phyloP scores from a whole-genome alignment of 176 grass and related monocot genomes.

The Luzula sylvatica region DNA sequence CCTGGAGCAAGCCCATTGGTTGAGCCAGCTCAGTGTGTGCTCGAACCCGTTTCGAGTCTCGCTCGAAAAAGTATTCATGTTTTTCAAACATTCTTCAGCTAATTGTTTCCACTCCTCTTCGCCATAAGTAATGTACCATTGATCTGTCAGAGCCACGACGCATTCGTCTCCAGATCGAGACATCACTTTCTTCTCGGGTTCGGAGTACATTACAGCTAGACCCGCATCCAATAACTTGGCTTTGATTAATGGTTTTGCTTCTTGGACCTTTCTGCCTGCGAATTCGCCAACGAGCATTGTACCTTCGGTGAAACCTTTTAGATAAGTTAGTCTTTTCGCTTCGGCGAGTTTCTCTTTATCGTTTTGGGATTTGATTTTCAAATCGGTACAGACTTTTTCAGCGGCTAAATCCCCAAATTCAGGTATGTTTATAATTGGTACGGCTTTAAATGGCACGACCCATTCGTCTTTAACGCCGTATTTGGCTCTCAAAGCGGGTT shows the following conservation, averaged over 20 bases:
- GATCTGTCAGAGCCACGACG: constrained; percentile 66
- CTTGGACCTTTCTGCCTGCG: constrained; percentile 48
- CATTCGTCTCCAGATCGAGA: constrained; percentile 80
- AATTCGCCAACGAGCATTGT: constrained; percentile 68
- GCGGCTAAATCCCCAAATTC: constrained; percentile 63
- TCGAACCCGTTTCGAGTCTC: constrained; percentile 58
- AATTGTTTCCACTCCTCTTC: constrained; percentile 59
- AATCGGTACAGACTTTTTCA: constrained; percentile 49
- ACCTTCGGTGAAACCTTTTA: constrained; percentile 74
- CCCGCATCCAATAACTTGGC: constrained; percentile 48
- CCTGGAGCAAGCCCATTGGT: constrained; percentile 66
- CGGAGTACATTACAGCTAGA: constrained; percentile 43
- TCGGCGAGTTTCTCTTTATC: constrained; percentile 72
- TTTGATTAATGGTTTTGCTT: constrained; percentile 63
- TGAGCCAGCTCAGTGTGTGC: constrained; percentile 67
- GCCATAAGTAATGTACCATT: constrained; percentile 83
- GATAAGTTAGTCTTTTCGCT: constrained; percentile 57
- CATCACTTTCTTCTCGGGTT: constrained; percentile 72
- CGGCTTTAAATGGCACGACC: constrained; percentile 45
- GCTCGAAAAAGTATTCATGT: constrained; percentile 52
- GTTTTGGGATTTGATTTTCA: constrained; percentile 68
- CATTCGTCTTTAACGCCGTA: constrained; percentile 63
- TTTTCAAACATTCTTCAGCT: constrained; percentile 43
- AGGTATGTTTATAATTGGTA: constrained; percentile 68
- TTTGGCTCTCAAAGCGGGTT: constrained; percentile 45